A percentile compares a stretch with the other conserved stretches of the same genome.
These are phyloP conservation scores for Eucalyptus sideroxylon DNA, from an alignment of 345 rosid species.

Conservation along the genomic window DNA sequence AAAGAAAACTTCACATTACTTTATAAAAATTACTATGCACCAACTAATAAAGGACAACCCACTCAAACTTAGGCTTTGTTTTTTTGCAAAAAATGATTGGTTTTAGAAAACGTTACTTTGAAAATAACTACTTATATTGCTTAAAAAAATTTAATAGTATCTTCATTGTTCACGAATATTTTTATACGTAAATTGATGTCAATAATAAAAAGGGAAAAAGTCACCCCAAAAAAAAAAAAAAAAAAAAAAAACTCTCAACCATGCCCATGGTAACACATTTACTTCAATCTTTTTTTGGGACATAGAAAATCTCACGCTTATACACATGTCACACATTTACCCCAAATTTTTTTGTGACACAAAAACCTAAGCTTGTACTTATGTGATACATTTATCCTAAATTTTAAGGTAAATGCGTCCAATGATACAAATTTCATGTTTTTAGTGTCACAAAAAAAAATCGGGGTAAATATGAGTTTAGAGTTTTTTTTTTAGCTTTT, in stretches of 20 bases:
- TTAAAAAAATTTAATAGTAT: neutral
- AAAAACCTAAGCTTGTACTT: fast-evolving
- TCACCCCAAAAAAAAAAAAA: too few species aligned
- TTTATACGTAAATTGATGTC: neutral
- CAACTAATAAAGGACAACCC: neutral
- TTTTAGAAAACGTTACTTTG: neutral
- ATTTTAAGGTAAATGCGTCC: fast-evolving
- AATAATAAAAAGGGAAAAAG: neutral
- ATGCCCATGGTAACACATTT: too few species aligned
- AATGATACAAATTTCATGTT: too few species aligned
- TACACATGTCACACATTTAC: too few species aligned
- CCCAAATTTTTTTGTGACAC: too few species aligned
- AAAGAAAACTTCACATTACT: neutral
- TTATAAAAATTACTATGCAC: neutral
- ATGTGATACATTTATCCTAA: fast-evolving
- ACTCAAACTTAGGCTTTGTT: fast-evolving
- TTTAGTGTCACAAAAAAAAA: too few species aligned
- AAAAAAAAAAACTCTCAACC: too few species aligned
- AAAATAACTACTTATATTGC: fast-evolving
- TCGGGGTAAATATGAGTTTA: too few species aligned
- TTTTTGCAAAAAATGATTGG: fast-evolving
- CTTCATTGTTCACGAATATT: fast-evolving
- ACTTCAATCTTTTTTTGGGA: too few species aligned
- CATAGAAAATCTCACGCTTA: fast-evolving
- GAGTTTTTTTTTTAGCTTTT: too few species aligned